Conservation (phyloP, 2,329 filamentous ascomycete species). For the Colletotrichum destructivum region DNA sequence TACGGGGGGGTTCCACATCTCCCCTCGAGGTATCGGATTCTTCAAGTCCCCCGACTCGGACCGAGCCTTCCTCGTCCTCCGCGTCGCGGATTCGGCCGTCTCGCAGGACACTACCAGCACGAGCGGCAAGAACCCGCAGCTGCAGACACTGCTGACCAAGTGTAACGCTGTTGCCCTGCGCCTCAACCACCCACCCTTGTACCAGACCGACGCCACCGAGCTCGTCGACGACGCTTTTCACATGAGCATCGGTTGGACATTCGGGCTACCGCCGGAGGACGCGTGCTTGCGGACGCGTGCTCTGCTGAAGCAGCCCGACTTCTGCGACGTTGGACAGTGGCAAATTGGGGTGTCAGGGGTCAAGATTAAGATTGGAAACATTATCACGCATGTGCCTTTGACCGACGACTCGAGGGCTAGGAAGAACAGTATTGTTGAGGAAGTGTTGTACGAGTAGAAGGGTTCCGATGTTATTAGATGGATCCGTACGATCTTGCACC, state of each 20-base stretch:
- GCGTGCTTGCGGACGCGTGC: constrained; percentile 55
- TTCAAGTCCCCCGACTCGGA: constrained; percentile 69
- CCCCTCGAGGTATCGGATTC: constrained; percentile 60
- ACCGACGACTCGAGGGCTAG: constrained; percentile 24
- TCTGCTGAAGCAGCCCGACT: constrained; percentile 46
- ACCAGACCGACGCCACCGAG: constrained; percentile 57
- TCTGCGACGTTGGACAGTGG: constrained; percentile 56
- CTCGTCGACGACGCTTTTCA: constrained; percentile 76
- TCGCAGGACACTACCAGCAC: constrained; percentile 26
- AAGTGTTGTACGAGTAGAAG: constrained; percentile 6
- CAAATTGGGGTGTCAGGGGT: constrained; percentile 71
- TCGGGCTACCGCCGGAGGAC: constrained; percentile 67
- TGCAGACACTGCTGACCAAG: constrained; percentile 74
- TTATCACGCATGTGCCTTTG: constrained; percentile 68
- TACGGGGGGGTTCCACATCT: constrained; percentile 55
- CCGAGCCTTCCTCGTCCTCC: constrained; percentile 89
- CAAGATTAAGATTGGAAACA: constrained; percentile 84
- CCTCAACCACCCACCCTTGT: constrained; percentile 80
- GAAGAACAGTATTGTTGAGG: background rate
- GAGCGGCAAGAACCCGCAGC: constrained; percentile 62
- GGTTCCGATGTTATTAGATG: background rate
- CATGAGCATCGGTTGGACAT: constrained; percentile 89
- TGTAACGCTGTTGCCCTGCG: constrained; percentile 75
- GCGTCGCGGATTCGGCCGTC: constrained; percentile 58
- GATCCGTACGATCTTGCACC: background rate